Evolutionary conservation across 352 stramenopile genomes (phyloP).

Genomic region (Phytophthora sojae): DNA sequence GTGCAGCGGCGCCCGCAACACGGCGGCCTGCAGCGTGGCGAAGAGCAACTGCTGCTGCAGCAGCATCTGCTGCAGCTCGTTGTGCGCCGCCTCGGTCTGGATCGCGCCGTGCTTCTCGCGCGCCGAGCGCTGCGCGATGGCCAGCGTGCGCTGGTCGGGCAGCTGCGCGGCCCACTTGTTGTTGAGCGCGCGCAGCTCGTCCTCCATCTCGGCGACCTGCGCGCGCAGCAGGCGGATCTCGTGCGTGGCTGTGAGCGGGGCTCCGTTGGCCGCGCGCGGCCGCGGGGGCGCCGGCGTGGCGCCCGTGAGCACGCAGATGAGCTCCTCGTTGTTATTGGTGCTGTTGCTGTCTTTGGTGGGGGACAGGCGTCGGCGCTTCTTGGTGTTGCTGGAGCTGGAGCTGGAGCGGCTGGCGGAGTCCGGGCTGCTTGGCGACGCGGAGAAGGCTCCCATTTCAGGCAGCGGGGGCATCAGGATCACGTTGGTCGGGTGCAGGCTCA

Average conservation of each 20-base stretch:
- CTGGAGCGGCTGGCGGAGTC: slow-evolving; percentile 1
- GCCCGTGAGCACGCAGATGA: slow-evolving; percentile 23
- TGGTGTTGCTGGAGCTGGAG: not conserved
- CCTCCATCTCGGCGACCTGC: slow-evolving; percentile 47
- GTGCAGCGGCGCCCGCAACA: not conserved
- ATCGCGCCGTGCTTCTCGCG: not conserved
- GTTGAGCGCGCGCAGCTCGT: slow-evolving; percentile 29
- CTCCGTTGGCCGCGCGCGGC: slow-evolving; percentile 29
- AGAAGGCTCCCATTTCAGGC: slow-evolving; percentile 17
- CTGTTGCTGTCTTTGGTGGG: slow-evolving; percentile 7
- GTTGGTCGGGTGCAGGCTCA: slow-evolving; percentile 24
- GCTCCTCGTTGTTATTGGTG: slow-evolving; percentile 13
- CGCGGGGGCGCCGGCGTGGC: slow-evolving; percentile 15
- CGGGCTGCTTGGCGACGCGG: slow-evolving; percentile 16
- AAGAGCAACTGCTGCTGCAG: not conserved
- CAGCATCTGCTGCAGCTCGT: not conserved
- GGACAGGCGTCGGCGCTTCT: slow-evolving; percentile 28
- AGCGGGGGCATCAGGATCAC: slow-evolving; percentile 32
- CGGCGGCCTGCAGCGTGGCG: not conserved
- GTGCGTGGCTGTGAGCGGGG: slow-evolving; percentile 36
- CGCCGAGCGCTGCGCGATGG: not conserved
- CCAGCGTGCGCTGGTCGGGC: slow-evolving; percentile 25
- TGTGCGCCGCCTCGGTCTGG: not conserved
- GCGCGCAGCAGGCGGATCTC: slow-evolving; percentile 45
- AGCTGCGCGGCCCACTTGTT: slow-evolving; percentile 35